These are phyloP conservation scores for Torulaspora maleeae DNA, from an alignment of 805 yeast species.

Conservation along the genomic window DNA sequence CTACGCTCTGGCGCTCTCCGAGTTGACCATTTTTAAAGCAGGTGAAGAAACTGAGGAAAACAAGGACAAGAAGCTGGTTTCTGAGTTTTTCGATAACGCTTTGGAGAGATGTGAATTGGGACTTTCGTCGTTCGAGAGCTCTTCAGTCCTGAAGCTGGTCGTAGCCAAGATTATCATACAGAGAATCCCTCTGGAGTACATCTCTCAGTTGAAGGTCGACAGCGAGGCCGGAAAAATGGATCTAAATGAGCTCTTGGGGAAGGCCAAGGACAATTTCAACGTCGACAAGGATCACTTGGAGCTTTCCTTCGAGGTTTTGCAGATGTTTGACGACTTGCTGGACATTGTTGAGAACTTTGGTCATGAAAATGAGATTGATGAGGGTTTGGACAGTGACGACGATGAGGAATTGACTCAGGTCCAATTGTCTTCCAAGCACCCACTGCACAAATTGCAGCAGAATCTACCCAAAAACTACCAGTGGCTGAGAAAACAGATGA, in stretches of 20 bases:
- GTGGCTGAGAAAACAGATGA: conserved; percentile 42
- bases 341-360: conserved; percentile 69
- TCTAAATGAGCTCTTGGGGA: conserved; percentile 41
- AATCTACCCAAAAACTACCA: conserved; percentile 43
- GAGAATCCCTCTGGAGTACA: conserved; percentile 54
- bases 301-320: conserved; percentile 49
- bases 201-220: conserved; percentile 47
- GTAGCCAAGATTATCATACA: conserved; percentile 52
- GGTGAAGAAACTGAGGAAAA: conserved; percentile 35
- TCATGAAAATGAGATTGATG: conserved; percentile 45
- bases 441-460: conserved; percentile 42
- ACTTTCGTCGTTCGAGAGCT: conserved; percentile 44
- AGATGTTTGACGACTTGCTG: conserved; percentile 59
- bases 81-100: conserved; percentile 64
- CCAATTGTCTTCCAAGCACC: conserved; percentile 48
- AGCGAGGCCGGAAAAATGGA: conserved; percentile 29
- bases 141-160: conserved; percentile 47
- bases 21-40: conserved; percentile 53
- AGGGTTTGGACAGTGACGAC: conserved; percentile 55
- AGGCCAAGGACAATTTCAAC: conserved; percentile 45
- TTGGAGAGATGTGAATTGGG: conserved; percentile 65
- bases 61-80: conserved; percentile 36
- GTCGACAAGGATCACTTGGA: conserved; percentile 38
- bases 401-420: conserved; percentile 40
- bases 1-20: conserved; percentile 68